Conservation (phyloP, 2,329 filamentous ascomycete species). For the Penicillium hordei region DNA sequence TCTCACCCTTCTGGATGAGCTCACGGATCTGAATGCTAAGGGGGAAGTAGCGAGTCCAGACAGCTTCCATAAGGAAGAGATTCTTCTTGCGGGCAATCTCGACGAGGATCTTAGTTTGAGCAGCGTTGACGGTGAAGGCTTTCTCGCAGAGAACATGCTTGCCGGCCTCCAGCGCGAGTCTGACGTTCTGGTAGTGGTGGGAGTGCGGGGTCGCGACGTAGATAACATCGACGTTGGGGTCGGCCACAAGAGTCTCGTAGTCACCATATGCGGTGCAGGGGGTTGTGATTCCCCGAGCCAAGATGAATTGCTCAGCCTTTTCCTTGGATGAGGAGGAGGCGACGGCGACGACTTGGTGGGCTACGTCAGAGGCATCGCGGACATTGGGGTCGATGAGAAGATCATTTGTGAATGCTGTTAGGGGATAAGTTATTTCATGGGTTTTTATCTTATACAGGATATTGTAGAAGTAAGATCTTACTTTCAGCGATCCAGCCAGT, state of each 20-base stretch:
- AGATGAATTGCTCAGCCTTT: slow-evolving; percentile 71
- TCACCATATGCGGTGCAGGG: slow-evolving; percentile 73
- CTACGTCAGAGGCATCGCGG: slow-evolving; percentile 69
- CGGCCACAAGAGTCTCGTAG: slow-evolving; percentile 76
- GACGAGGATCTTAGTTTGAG: slow-evolving; percentile 70
- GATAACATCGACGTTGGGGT: slow-evolving; percentile 77
- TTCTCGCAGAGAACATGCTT: slow-evolving; percentile 93
- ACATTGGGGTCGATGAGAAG: slow-evolving; percentile 70
- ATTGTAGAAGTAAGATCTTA: slow-evolving; percentile 21
- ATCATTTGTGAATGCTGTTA: slow-evolving; percentile 67
- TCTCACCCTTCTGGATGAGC: slow-evolving; percentile 58
- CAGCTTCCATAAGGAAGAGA: slow-evolving; percentile 79
- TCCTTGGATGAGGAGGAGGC: slow-evolving; percentile 73
- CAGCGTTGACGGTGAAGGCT: slow-evolving; percentile 79
- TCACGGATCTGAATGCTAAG: slow-evolving; percentile 68
- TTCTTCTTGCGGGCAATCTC: slow-evolving; percentile 71
- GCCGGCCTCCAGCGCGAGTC: slow-evolving; percentile 77
- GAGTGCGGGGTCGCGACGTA: slow-evolving; percentile 90
- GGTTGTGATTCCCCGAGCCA: slow-evolving; percentile 66
- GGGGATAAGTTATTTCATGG: neutral
- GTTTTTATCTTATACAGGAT: slow-evolving; percentile 2
- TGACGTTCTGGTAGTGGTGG: slow-evolving; percentile 88
- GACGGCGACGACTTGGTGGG: slow-evolving; percentile 75
- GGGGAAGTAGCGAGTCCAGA: slow-evolving; percentile 89
- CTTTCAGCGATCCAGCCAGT: slow-evolving; percentile 46